Percentiles rank a stretch among this genome's conserved stretches.
Evolutionary conservation across 208 protist genomes (phyloP).

Genomic region (Trypanosoma mega): DNA sequence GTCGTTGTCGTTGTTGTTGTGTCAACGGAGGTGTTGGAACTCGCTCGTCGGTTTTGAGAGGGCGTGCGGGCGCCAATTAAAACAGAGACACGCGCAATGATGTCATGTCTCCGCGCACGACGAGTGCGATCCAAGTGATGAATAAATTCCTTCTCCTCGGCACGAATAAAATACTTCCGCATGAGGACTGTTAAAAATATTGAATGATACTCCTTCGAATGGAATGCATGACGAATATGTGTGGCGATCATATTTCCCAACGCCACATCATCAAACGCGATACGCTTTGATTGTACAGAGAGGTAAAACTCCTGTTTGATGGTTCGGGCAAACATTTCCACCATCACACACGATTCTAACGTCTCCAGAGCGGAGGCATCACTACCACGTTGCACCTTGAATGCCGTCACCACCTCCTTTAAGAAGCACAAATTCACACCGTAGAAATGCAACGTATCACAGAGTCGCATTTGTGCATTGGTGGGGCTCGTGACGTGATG

Average conservation of each 20-base stretch:
- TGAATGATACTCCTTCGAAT: too few relatives aligned
- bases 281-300: conserved; percentile 73
- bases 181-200: conserved; percentile 32
- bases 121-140: conserved; percentile 14
- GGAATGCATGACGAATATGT: conserved; percentile 60
- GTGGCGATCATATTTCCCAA: conserved; percentile 41
- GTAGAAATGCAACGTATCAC: conserved; percentile 46
- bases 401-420: conserved; percentile 54
- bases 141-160: conserved; percentile 32
- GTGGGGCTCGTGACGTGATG: conserved; percentile 22
- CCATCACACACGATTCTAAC: conserved; percentile 36
- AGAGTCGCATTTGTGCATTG: conserved; percentile 18
- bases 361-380: neutral
- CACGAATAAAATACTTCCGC: conserved; percentile 42
- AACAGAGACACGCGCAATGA: conserved; percentile 32
- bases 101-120: conserved; percentile 13
- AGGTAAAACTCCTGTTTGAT: conserved; percentile 86
- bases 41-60: too few relatives aligned
- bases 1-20: too few relatives aligned
- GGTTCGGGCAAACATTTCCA: conserved; percentile 70
- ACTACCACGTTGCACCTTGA: conserved; percentile 20
- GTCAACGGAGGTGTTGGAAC: too few relatives aligned
- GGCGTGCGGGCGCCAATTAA: conserved; percentile 35
- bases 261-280: conserved; percentile 63
- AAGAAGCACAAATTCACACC: conserved; percentile 82